These are phyloP conservation scores for Monosporascus cannonballus DNA, from an alignment of 2,329 filamentous ascomycete species.

Conservation along the genomic window DNA sequence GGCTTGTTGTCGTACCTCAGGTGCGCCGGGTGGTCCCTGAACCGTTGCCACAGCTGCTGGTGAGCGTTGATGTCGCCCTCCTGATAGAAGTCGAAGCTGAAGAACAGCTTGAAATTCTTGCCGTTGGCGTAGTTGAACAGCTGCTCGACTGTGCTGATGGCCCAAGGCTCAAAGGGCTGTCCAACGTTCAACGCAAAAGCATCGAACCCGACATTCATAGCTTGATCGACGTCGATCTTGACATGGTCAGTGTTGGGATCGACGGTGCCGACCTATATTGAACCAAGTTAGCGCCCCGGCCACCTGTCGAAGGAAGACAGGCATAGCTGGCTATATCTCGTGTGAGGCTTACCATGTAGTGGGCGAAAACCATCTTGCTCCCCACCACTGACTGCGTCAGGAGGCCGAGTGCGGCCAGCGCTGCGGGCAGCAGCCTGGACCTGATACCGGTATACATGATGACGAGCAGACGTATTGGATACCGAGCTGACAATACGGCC, in stretches of 20 bases:
- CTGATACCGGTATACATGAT: slow-evolving; percentile 3
- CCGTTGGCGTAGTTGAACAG: slow-evolving; percentile 25
- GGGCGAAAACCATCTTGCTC: slow-evolving; percentile 21
- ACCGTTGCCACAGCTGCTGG: slow-evolving; percentile 17
- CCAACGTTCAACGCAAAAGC: slow-evolving; percentile 31
- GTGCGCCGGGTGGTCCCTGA: slow-evolving; percentile 22
- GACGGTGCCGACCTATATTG: slow-evolving; percentile 11
- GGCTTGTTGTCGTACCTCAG: slow-evolving; percentile 21
- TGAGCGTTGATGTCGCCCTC: slow-evolving; percentile 17
- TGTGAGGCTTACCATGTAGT: slow-evolving; percentile 17
- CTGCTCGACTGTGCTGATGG: slow-evolving; percentile 17
- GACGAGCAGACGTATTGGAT: not conserved
- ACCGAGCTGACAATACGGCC: no score
- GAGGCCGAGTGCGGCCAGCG: slow-evolving; percentile 12
- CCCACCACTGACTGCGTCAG: slow-evolving; percentile 13
- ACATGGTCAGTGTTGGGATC: slow-evolving; percentile 17
- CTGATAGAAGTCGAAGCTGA: slow-evolving; percentile 29
- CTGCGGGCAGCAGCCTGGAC: slow-evolving; percentile 11
- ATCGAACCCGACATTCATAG: slow-evolving; percentile 23
- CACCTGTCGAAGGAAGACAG: no score
- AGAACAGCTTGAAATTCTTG: slow-evolving; percentile 28
- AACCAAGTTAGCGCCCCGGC: slow-evolving; percentile 2
- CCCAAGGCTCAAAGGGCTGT: slow-evolving; percentile 17
- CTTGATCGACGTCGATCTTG: slow-evolving; percentile 24
- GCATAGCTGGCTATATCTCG: no score